Evolutionary conservation across 129 eudicot species (phyloP).

Genomic region (Tanacetum coccineum): DNA sequence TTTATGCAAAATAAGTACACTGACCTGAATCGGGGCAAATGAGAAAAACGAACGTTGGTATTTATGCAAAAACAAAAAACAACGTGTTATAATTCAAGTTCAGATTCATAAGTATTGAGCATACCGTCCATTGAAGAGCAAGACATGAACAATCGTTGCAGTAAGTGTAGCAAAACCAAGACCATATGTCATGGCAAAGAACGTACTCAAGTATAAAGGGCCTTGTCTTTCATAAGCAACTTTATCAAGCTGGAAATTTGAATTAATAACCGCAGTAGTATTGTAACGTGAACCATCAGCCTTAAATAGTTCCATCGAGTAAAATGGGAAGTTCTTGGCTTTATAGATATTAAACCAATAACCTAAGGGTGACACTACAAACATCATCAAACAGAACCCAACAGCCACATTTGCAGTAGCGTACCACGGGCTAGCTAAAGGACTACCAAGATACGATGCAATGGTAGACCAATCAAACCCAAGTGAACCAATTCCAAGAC

Average conservation of each 20-base stretch:
- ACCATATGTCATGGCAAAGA: conserved; percentile 58
- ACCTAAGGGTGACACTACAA: conserved; percentile 41
- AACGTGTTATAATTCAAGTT: background rate
- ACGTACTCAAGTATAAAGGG: conserved; percentile 37
- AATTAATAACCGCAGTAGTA: conserved; percentile 32
- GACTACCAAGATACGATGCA: conserved; percentile 64
- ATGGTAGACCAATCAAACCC: conserved; percentile 69
- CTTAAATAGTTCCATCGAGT: conserved; percentile 41
- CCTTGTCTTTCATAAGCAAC: conserved; percentile 41
- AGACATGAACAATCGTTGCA: conserved; percentile 46
- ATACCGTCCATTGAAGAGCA: conserved; percentile 55
- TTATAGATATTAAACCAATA: conserved; percentile 44
- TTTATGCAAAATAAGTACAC: no score
- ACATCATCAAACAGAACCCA: conserved; percentile 52
- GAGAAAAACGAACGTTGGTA: no score
- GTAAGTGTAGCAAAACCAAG: conserved; percentile 58
- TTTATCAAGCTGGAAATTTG: conserved; percentile 45
- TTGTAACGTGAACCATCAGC: conserved; percentile 44
- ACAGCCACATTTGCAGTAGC: conserved; percentile 47
- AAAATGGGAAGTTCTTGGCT: conserved; percentile 54
- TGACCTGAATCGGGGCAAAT: no score
- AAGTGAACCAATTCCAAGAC: conserved; percentile 59
- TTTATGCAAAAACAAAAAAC: no score
- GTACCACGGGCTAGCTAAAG: conserved; percentile 65
- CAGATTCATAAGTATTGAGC: background rate